Percentiles rank a stretch among this genome's conserved stretches.
phyloP scores from a whole-genome alignment of 2,329 filamentous ascomycete species.

The Lachnum nothofagi region DNA sequence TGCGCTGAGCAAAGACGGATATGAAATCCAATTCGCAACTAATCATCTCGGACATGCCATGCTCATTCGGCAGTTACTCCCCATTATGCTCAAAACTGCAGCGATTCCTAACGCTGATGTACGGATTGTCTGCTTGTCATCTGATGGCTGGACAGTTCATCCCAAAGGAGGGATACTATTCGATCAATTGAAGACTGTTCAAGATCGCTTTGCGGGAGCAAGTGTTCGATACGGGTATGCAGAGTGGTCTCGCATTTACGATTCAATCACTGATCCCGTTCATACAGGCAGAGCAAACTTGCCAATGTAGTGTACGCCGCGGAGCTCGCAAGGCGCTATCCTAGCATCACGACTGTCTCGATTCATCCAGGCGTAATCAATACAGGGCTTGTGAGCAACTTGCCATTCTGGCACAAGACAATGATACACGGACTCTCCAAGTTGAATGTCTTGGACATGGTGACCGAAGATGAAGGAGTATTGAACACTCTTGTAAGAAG shows the following conservation, averaged over 20 bases:
- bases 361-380: constrained; percentile 37
- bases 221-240: constrained; percentile 7
- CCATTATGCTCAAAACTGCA: constrained; percentile 29
- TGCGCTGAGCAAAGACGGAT: constrained; percentile 39
- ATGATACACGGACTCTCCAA: neutral
- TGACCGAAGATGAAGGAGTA: constrained; percentile 30
- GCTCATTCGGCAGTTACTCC: constrained; percentile 36
- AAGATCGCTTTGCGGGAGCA: constrained; percentile 6
- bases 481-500: constrained; percentile 34
- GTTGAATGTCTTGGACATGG: constrained; percentile 1
- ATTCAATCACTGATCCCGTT: neutral
- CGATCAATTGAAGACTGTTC: constrained; percentile 6
- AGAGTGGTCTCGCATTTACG: neutral
- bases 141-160: constrained; percentile 5
- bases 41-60: constrained; percentile 47
- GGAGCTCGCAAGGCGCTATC: constrained; percentile 38
- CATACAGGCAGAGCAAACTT: constrained; percentile 41
- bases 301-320: constrained; percentile 43
- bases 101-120: constrained; percentile 16
- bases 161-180: constrained; percentile 13
- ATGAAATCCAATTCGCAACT: constrained; percentile 44
- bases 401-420: neutral
- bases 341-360: constrained; percentile 35
- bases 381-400: constrained; percentile 9
- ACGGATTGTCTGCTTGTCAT: constrained; percentile 18